Percentiles rank a stretch among this genome's conserved stretches.
Conservation (phyloP, 1,284 basidiomycete species). For the Sporisorium scitamineum region DNA sequence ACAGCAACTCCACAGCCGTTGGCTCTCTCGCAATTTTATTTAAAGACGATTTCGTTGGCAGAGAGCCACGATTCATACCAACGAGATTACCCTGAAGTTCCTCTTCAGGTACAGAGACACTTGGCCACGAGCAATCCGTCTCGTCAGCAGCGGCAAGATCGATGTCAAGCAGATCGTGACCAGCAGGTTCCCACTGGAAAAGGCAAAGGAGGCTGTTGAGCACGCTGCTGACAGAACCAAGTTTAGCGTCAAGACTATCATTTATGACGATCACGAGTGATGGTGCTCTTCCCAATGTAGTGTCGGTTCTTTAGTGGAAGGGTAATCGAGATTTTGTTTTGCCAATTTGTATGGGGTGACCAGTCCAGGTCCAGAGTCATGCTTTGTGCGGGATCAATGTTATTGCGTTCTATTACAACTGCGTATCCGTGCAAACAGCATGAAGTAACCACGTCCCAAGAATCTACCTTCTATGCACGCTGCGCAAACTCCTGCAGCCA, state of each 20-base stretch:
- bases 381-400: not conserved
- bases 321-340: not conserved
- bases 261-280: constrained; percentile 54
- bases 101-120: constrained; percentile 70
- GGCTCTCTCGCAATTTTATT: no score
- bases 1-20: no score
- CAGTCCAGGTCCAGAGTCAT: no score
- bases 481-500: constrained; percentile 57
- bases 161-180: constrained; percentile 89
- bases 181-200: constrained; percentile 80
- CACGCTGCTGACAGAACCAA: constrained; percentile 77
- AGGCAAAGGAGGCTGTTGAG: constrained; percentile 83
- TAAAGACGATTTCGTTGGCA: no score
- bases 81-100: constrained; percentile 73
- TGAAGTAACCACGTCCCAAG: no score
- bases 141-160: constrained; percentile 82
- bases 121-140: constrained; percentile 85
- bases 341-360: no score
- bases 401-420: not conserved
- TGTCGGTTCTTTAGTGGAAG: not conserved
- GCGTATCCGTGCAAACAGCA: not conserved
- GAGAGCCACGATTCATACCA: no score
- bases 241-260: constrained; percentile 62
- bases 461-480: constrained; percentile 3
- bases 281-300: not conserved